These are phyloP conservation scores for Picea mariana DNA, from an alignment of 83 land plant species.

Conservation along the genomic window DNA sequence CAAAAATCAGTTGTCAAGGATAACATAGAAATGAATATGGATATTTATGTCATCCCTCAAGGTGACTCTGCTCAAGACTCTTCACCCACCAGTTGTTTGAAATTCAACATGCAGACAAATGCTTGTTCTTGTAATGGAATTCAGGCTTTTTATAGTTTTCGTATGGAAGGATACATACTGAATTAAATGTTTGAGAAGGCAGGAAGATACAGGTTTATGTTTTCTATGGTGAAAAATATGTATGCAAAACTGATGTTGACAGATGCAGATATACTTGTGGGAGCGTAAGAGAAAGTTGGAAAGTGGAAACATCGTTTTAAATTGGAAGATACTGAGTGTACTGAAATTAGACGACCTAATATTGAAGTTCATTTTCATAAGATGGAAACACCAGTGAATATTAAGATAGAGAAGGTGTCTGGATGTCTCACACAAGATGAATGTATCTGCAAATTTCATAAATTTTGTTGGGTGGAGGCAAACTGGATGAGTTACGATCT, in stretches of 20 bases:
- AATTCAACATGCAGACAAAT: conserved; percentile 10
- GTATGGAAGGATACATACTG: conserved; percentile 23
- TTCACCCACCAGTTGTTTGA: not conserved
- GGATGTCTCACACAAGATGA: not conserved
- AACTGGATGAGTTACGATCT: conserved; percentile 7
- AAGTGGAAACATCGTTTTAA: not conserved
- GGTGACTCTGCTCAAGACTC: not conserved
- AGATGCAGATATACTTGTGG: not conserved
- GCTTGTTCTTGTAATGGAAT: conserved; percentile 22
- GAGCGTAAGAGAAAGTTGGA: not conserved
- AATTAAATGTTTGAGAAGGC: conserved; percentile 26
- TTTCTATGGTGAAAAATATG: conserved; percentile 30
- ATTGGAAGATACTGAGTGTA: not conserved
- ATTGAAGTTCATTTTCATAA: conserved; percentile 4
- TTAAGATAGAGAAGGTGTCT: no score
- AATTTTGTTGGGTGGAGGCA: conserved; percentile 20
- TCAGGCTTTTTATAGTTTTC: conserved; percentile 42
- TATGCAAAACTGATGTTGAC: not conserved
- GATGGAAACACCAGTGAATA: not conserved
- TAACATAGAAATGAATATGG: conserved; percentile 31
- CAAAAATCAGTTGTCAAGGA: conserved; percentile 40
- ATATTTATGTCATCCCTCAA: conserved; percentile 15
- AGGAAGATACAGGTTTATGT: conserved; percentile 43
- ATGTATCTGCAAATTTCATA: not conserved
- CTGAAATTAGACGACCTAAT: not conserved